Base-by-base conservation (phyloP, 2,329 filamentous ascomycete species). In the Huntiella abstrusa region DNA sequence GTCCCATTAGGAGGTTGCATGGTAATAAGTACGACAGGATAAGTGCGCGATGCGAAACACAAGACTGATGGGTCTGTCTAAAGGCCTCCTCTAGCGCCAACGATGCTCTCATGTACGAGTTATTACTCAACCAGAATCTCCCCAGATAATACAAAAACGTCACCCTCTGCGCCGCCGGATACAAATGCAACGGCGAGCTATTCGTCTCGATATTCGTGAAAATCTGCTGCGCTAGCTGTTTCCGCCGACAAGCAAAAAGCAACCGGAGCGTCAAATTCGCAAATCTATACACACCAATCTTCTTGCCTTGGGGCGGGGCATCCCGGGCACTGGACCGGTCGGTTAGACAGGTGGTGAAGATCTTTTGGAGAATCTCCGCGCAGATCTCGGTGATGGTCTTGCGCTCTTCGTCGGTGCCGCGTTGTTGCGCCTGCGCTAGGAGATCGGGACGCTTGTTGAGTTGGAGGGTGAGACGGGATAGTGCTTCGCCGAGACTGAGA, bases 121-220 rank as follows among this genome's bases (percentile, higher is more conserved):
- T 81, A 59, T 84, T 87, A 52, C 83, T 77, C 59, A 93, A 85
- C 56, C 87, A 77, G 62, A 88, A 95, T 49, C 86, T 80, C 13
- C 88, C 88, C 4, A 96, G 77, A 58, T 94, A 94, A 64, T 94
- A 95, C 11, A 96, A 77, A 55, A 87, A 96, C 3, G 86, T 93
- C 43, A 94, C 85, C 42, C 86, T 76, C 58, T 96, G 83, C 4
- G 81, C 73, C 16, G 83, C 84, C 2, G 87, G 85, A 56, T 92
- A 96, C 44, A 83, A 73, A 1, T 73, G 70, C 10, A 96, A 64
- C 0, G 85, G 83, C 1, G 86, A 86, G 0, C 83, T 87, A 53
- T 83, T 81, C 48, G 82, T 78, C 43, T 77, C 79, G 52, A 95
- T 88, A 57, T 91, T 92, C 53, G 78, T 80, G 58, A 95, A 91